Percentiles rank a stretch among this genome's conserved stretches.
Conservation (phyloP, 2,329 filamentous ascomycete genomes). For the Aspergillus brunneoviolaceus region DNA sequence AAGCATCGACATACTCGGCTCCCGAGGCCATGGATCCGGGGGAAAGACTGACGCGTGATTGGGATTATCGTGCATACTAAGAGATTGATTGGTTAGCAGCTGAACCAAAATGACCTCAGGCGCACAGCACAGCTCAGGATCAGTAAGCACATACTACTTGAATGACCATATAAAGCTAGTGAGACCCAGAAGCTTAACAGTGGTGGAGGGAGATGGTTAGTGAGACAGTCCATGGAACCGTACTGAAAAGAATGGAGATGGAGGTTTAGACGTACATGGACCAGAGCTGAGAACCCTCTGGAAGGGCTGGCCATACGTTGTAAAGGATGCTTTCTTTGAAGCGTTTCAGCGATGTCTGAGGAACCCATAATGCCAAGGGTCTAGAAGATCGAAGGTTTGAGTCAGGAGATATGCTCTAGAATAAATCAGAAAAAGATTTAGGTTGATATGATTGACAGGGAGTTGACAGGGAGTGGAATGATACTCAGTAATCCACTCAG, state of each 20-base stretch:
- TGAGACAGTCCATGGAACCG: constrained; percentile 17
- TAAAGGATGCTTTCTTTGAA: constrained; percentile 41
- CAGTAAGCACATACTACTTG: constrained; percentile 40
- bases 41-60: constrained; percentile 39
- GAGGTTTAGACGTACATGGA: constrained; percentile 39
- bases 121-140: neutral
- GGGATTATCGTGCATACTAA: constrained; percentile 44
- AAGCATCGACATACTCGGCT: constrained; percentile 2
- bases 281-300: constrained; percentile 41
- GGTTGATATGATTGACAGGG: no score
- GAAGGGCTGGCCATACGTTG: constrained; percentile 46
- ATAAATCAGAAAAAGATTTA: neutral
- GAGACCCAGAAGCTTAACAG: constrained; percentile 38
- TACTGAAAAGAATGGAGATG: neutral
- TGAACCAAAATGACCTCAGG: neutral
- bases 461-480: no score
- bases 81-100: constrained; percentile 9
- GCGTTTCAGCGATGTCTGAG: constrained; percentile 9
- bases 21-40: neutral
- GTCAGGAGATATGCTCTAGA: neutral
- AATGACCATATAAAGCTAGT: constrained; percentile 46
- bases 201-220: constrained; percentile 3
- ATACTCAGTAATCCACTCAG: no score
- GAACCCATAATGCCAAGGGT: constrained; percentile 4
- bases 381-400: neutral